Evolutionary conservation across 1,139 yeast species (phyloP).

Genomic region (Sugiyamaella neomexicana): DNA sequence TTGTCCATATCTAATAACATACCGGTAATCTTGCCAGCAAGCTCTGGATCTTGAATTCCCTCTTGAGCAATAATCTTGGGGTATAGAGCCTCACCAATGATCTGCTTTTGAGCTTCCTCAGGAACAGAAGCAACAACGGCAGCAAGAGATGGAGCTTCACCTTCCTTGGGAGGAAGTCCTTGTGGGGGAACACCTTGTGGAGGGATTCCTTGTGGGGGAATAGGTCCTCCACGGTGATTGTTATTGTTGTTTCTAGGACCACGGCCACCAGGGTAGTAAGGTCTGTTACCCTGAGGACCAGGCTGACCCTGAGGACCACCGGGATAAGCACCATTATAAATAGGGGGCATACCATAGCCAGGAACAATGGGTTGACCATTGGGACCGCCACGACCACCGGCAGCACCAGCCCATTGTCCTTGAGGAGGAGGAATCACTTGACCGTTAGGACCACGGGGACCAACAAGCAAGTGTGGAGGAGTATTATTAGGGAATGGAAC

Average conservation of each 20-base stretch:
- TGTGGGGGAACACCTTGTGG: slow-evolving; percentile 23
- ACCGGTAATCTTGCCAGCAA: slow-evolving; percentile 99
- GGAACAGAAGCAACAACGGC: slow-evolving; percentile 43
- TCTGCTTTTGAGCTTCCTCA: slow-evolving; percentile 91
- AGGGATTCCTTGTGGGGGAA: slow-evolving; percentile 20
- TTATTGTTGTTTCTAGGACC: slow-evolving; percentile 33
- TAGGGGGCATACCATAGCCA: slow-evolving; percentile 78
- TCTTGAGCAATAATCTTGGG: slow-evolving; percentile 91
- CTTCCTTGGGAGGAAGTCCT: slow-evolving; percentile 23
- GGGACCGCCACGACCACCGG: slow-evolving; percentile 32
- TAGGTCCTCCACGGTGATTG: slow-evolving; percentile 36
- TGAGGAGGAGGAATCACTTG: slow-evolving; percentile 48
- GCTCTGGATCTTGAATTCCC: slow-evolving; percentile 80
- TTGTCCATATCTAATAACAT: slow-evolving; percentile 97
- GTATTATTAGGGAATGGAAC: slow-evolving; percentile 84
- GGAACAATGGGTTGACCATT: slow-evolving; percentile 37
- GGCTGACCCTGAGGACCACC: slow-evolving; percentile 36
- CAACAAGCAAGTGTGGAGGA: slow-evolving; percentile 84
- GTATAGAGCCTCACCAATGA: slow-evolving; percentile 96
- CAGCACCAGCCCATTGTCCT: slow-evolving; percentile 47
- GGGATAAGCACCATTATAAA: slow-evolving; percentile 61
- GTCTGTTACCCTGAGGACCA: slow-evolving; percentile 36
- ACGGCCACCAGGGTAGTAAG: slow-evolving; percentile 37
- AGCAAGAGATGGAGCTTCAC: slow-evolving; percentile 35
- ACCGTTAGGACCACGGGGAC: slow-evolving; percentile 52